phyloP scores from a whole-genome alignment of 2,329 filamentous ascomycete genomes.

The Nemania bipapillata region DNA sequence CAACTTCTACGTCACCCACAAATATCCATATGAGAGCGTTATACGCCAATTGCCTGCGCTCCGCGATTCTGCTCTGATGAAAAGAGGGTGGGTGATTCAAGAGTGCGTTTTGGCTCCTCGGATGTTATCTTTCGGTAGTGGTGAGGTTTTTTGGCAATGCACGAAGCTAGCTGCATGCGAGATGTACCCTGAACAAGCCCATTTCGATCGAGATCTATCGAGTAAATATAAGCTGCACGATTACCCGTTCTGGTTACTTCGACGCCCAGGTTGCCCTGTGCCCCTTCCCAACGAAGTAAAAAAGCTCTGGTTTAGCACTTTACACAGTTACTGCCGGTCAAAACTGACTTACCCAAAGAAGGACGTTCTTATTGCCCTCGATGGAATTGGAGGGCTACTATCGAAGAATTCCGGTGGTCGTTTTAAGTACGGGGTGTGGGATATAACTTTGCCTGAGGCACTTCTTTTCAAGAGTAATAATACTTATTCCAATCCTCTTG shows the following conservation, averaged over 20 bases:
- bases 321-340: background rate
- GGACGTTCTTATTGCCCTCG: conserved; percentile 7
- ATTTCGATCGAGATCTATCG: too few species aligned
- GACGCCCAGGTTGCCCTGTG: background rate
- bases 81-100: conserved; percentile 20
- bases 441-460: background rate
- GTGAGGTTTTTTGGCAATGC: conserved; percentile 10
- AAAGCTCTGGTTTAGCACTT: background rate
- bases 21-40: too few species aligned
- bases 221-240: too few species aligned
- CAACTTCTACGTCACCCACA: background rate
- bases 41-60: background rate
- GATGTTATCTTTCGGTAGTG: conserved; percentile 13
- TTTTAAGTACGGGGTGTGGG: background rate
- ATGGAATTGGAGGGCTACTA: conserved; percentile 7
- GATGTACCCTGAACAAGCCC: background rate
- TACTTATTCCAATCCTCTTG: too few species aligned
- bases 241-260: conserved; percentile 5
- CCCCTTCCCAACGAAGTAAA: too few species aligned
- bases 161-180: background rate
- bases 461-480: conserved; percentile 1
- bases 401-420: background rate
- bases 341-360: conserved; percentile 16
- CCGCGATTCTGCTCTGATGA: background rate
- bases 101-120: conserved; percentile 19